phyloP scores from a whole-genome alignment of 352 stramenopile species.

The Lagenidium sp. region DNA sequence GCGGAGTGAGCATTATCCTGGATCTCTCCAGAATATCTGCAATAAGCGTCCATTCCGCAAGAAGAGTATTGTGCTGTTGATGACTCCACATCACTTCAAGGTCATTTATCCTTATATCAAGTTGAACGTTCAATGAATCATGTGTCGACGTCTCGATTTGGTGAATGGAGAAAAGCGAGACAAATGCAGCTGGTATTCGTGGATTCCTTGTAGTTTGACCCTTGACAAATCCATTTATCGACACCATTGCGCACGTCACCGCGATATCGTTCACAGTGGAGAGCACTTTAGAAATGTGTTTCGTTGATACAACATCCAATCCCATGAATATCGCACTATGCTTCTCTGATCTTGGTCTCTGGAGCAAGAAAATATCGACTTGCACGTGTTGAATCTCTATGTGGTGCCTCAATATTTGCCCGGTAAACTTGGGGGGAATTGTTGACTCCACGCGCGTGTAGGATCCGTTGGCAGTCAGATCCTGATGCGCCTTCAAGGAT shows the following conservation, averaged over 20 bases:
- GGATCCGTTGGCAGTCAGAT: constrained; percentile 6
- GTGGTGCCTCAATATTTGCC: constrained; percentile 2
- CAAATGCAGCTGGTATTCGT: no score
- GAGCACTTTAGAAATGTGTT: no score
- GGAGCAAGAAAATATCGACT: no score
- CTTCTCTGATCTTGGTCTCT: no score
- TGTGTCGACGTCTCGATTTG: constrained; percentile 4
- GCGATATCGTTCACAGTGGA: no score
- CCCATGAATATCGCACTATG: no score
- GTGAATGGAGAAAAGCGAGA: constrained; percentile 4
- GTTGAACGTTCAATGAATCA: neutral
- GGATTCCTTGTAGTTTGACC: no score
- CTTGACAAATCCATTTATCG: no score
- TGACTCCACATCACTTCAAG: constrained; percentile 4
- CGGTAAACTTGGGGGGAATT: constrained; percentile 9
- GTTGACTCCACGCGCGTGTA: constrained; percentile 1
- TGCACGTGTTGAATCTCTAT: constrained; percentile 7
- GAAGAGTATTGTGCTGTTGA: constrained; percentile 1
- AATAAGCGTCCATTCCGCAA: neutral
- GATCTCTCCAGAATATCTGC: constrained; percentile 11
- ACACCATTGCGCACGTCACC: no score
- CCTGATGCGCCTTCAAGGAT: neutral
- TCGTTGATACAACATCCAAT: no score
- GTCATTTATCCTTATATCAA: constrained; percentile 3
- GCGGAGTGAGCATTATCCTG: constrained; percentile 21